Conservation (phyloP, 1,284 basidiomycete genomes). For the Stygiomarasmius scandens region DNA sequence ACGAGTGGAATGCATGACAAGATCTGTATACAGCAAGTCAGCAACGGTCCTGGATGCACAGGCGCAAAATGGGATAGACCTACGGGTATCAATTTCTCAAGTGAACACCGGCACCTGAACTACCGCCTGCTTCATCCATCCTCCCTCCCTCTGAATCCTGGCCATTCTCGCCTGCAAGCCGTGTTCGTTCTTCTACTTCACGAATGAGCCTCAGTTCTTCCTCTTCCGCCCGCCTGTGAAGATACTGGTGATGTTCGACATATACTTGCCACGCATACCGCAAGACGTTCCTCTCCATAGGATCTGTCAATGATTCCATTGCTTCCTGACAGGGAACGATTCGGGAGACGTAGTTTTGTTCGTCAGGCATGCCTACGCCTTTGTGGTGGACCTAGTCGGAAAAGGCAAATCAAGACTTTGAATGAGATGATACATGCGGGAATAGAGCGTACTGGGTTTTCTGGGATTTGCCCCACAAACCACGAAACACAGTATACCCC, state of each 20-base stretch:
- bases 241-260: neutral
- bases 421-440: neutral
- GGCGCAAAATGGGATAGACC: too few species aligned
- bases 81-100: too few species aligned
- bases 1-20: too few species aligned
- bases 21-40: too few species aligned
- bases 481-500: slow-evolving; percentile 56
- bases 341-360: slow-evolving; percentile 45
- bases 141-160: too few species aligned
- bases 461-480: slow-evolving; percentile 54
- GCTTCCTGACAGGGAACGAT: slow-evolving; percentile 37
- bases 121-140: too few species aligned
- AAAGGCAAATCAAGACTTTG: neutral
- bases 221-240: neutral
- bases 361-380: slow-evolving; percentile 59
- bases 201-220: too few species aligned
- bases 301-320: slow-evolving; percentile 17
- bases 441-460: slow-evolving; percentile 49
- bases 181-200: too few species aligned
- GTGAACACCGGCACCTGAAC: too few species aligned
- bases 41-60: too few species aligned
- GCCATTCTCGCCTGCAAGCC: too few species aligned
- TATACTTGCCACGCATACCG: slow-evolving; percentile 25
- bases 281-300: slow-evolving; percentile 28
- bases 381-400: slow-evolving; percentile 42